Evolutionary conservation across 2,329 filamentous ascomycete genomes (phyloP).

Genomic region (Trichophyton simii): DNA sequence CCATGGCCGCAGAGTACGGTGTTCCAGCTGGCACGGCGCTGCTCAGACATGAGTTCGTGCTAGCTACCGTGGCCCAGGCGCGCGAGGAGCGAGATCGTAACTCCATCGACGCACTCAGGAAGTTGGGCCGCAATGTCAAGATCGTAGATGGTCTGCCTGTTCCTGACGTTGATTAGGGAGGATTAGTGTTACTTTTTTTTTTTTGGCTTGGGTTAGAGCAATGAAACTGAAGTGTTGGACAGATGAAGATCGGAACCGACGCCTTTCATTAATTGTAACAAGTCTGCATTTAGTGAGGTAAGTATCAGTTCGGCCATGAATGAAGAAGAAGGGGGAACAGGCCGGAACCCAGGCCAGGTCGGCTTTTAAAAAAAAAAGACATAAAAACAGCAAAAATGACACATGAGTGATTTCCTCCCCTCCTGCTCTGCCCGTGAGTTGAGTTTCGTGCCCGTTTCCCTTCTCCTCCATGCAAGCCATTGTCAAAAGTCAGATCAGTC

Average conservation of each 20-base stretch:
- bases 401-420: not conserved
- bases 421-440: not conserved
- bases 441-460: not conserved
- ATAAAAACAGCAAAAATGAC: not conserved
- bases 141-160: slow-evolving; percentile 65
- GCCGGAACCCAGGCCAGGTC: not conserved
- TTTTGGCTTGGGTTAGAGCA: not conserved
- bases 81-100: slow-evolving; percentile 52
- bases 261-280: not conserved
- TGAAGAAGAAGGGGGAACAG: not conserved
- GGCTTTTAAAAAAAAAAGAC: not conserved
- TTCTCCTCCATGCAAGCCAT: not conserved
- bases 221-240: not conserved
- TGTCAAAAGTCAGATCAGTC: not conserved
- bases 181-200: not conserved
- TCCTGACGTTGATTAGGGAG: slow-evolving; percentile 48
- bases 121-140: slow-evolving; percentile 56
- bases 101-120: slow-evolving; percentile 54
- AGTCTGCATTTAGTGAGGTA: slow-evolving; percentile 1
- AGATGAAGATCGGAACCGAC: not conserved
- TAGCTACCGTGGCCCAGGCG: slow-evolving; percentile 60
- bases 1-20: slow-evolving; percentile 47
- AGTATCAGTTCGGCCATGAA: not conserved
- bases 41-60: slow-evolving; percentile 62
- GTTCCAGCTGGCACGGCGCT: slow-evolving; percentile 52